These are phyloP conservation scores for Kalanchoe fedtschenkoi DNA, from an alignment of 164 flowering plant species.

Conservation along the genomic window DNA sequence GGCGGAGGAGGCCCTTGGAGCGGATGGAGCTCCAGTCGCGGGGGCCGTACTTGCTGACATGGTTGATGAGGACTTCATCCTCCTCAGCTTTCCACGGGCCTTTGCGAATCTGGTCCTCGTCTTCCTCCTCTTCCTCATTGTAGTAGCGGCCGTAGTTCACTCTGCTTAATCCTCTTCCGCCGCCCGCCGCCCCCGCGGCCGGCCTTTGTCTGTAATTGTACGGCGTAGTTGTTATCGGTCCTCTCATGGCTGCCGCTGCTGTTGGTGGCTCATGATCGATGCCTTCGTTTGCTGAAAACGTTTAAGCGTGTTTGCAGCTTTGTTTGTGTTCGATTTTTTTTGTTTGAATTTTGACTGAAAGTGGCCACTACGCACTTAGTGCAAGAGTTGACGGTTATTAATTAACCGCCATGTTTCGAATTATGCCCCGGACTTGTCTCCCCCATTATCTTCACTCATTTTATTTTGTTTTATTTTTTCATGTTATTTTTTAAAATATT, in stretches of 20 bases:
- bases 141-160: neutral
- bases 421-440: neutral
- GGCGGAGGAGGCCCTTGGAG: slow-evolving; percentile 79
- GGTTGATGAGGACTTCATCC: slow-evolving; percentile 64
- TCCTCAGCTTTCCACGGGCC: slow-evolving; percentile 95
- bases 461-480: no score
- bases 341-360: neutral
- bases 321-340: neutral
- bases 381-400: neutral
- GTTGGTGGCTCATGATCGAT: neutral
- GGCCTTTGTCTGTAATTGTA: neutral
- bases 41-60: slow-evolving; percentile 65
- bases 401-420: neutral
- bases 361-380: neutral
- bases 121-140: neutral
- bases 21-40: slow-evolving; percentile 99
- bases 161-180: slow-evolving; percentile 10
- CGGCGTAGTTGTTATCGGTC: neutral
- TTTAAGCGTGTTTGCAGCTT: neutral
- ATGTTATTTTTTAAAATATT: no score
- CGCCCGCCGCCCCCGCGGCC: slow-evolving; percentile 2
- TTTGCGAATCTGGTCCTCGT: slow-evolving; percentile 30
- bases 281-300: no score
- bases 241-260: neutral
- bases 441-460: neutral